A percentile compares a stretch with the other conserved stretches of the same genome.
These are phyloP conservation scores for Leccinum arenicola DNA, from an alignment of 768 basidiomycete species.

Conservation along the genomic window DNA sequence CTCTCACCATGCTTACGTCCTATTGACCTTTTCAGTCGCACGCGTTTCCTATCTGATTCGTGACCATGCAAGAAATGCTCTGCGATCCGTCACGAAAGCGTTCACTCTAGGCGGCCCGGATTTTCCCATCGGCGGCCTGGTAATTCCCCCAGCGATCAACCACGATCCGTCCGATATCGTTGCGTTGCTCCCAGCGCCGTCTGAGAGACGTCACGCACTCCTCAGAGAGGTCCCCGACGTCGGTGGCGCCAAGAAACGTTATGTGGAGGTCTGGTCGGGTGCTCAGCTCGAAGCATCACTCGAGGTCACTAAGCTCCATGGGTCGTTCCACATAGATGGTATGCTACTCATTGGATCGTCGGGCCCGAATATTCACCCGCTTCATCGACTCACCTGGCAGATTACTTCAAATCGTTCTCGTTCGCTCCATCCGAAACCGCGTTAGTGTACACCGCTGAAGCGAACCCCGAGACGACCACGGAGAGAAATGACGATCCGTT, in stretches of 20 bases:
- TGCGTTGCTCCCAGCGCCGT: slow-evolving; percentile 42
- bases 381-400: slow-evolving; percentile 31
- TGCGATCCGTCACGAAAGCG: slow-evolving; percentile 42
- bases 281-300: slow-evolving; percentile 42
- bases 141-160: slow-evolving; percentile 13
- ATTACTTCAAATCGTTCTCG: slow-evolving; percentile 46
- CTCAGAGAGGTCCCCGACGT: slow-evolving; percentile 38
- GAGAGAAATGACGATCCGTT: slow-evolving; percentile 27
- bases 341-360: slow-evolving; percentile 1
- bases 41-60: slow-evolving; percentile 45
- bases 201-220: slow-evolving; percentile 40
- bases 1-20: background rate
- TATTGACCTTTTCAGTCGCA: slow-evolving; percentile 29
- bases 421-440: slow-evolving; percentile 54
- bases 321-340: slow-evolving; percentile 65
- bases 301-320: slow-evolving; percentile 59
- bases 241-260: slow-evolving; percentile 39
- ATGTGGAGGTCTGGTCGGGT: slow-evolving; percentile 53
- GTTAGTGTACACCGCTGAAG: slow-evolving; percentile 62
- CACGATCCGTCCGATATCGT: slow-evolving; percentile 36
- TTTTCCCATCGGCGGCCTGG: slow-evolving; percentile 3
- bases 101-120: slow-evolving; percentile 28
- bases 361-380: background rate
- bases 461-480: slow-evolving; percentile 28
- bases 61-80: slow-evolving; percentile 51